A percentile compares a stretch with the other conserved stretches of the same genome.
phyloP scores from a whole-genome alignment of 352 stramenopile species.

The Phytophthora europaea region DNA sequence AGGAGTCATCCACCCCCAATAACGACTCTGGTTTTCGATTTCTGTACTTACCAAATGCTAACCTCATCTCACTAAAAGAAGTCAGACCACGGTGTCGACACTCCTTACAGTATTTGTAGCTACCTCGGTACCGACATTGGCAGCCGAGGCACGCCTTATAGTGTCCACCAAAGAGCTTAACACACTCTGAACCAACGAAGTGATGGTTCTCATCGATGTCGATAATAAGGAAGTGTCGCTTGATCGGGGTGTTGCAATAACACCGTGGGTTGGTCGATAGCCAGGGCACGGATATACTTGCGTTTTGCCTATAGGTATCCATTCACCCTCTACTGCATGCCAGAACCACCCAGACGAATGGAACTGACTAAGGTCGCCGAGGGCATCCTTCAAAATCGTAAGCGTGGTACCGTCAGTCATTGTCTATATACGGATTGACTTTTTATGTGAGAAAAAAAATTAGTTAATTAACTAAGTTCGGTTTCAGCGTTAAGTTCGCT shows the following conservation, averaged over 20 bases:
- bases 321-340: background rate
- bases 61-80: slow-evolving; percentile 9
- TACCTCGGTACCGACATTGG: slow-evolving; percentile 13
- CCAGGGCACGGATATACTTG: slow-evolving; percentile 9
- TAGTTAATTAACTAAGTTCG: background rate
- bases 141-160: slow-evolving; percentile 6
- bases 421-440: background rate
- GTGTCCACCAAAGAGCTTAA: slow-evolving; percentile 12
- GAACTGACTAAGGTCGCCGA: slow-evolving; percentile 6
- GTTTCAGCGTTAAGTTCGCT: slow-evolving; percentile 1
- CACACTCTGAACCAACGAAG: slow-evolving; percentile 18
- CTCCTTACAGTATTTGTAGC: slow-evolving; percentile 13
- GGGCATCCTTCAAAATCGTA: slow-evolving; percentile 8
- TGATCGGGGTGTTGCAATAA: slow-evolving; percentile 22
- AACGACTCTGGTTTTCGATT: background rate
- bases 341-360: slow-evolving; percentile 16
- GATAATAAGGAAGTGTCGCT: slow-evolving; percentile 18
- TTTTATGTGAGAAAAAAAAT: no score
- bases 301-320: background rate
- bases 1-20: slow-evolving; percentile 7
- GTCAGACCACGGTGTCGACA: slow-evolving; percentile 10
- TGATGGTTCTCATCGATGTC: slow-evolving; percentile 21
- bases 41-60: slow-evolving; percentile 18
- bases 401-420: background rate
- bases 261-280: slow-evolving; percentile 6